A percentile compares a stretch with the other conserved stretches of the same genome.
Evolutionary conservation across 148 eudicot species (phyloP).

Genomic region (Rhododendron mucronatum): DNA sequence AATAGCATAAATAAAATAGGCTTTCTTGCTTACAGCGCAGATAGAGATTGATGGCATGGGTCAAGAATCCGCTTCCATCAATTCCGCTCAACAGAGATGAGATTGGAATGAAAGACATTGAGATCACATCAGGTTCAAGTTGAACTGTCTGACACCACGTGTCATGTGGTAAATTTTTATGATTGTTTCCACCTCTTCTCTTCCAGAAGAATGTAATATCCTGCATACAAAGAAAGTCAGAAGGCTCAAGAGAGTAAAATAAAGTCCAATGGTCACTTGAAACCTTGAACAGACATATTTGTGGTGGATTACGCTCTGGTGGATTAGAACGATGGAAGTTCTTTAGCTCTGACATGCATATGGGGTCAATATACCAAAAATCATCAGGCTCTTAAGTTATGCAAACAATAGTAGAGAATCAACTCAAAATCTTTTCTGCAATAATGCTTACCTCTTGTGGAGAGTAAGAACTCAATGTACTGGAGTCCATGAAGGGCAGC

Average conservation of each 20-base stretch:
- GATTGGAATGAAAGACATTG: constrained; percentile 48
- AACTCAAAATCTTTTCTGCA: not conserved
- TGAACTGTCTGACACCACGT: constrained; percentile 53
- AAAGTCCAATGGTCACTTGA: not conserved
- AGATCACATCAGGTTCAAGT: constrained; percentile 48
- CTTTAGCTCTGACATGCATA: not conserved
- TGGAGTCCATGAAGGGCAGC: constrained; percentile 24
- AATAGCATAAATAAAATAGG: not conserved
- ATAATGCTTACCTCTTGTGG: constrained; percentile 24
- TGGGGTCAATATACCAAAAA: not conserved
- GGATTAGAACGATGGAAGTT: not conserved
- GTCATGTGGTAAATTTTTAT: constrained; percentile 26
- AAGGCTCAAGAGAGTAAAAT: not conserved
- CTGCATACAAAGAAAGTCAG: constrained; percentile 22
- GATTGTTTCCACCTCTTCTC: constrained; percentile 48
- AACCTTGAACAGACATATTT: not conserved
- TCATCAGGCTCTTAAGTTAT: not conserved
- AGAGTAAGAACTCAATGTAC: constrained; percentile 26
- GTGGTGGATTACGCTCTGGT: not conserved
- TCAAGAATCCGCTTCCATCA: constrained; percentile 42
- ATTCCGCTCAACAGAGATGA: constrained; percentile 46
- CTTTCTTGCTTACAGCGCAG: constrained; percentile 35
- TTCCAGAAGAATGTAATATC: constrained; percentile 45
- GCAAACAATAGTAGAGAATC: not conserved
- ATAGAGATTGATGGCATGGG: constrained; percentile 47